phyloP scores from a whole-genome alignment of 805 yeast genomes.

The Saturnispora silvae region DNA sequence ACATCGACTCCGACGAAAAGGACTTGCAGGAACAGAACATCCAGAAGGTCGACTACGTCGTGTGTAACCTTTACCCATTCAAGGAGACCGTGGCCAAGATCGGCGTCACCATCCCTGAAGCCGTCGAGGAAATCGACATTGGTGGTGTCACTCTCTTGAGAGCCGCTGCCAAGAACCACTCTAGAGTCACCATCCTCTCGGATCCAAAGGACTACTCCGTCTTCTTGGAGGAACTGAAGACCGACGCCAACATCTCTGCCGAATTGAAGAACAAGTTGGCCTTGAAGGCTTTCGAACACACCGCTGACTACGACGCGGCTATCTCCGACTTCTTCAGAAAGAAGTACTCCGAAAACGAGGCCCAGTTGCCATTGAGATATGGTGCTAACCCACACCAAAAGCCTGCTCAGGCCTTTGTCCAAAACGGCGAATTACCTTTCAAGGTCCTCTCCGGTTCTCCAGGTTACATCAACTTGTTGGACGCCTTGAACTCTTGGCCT shows the following conservation, averaged over 20 bases:
- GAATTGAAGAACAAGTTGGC: slow-evolving; percentile 77
- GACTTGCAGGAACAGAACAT: slow-evolving; percentile 85
- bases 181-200: slow-evolving; percentile 88
- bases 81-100: slow-evolving; percentile 94
- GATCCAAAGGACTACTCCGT: slow-evolving; percentile 90
- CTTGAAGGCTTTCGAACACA: slow-evolving; percentile 94
- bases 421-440: slow-evolving; percentile 84
- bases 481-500: slow-evolving; percentile 98
- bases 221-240: slow-evolving; percentile 69
- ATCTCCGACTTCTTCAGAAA: slow-evolving; percentile 96
- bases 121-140: slow-evolving; percentile 96
- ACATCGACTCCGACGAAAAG: slow-evolving; percentile 80
- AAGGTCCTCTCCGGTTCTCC: slow-evolving; percentile 92
- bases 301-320: slow-evolving; percentile 94
- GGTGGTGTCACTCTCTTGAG: slow-evolving; percentile 96
- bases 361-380: slow-evolving; percentile 91
- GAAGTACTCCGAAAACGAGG: slow-evolving; percentile 80
- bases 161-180: slow-evolving; percentile 98
- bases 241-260: slow-evolving; percentile 54
- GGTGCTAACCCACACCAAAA: slow-evolving; percentile 99
- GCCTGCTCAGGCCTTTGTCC: slow-evolving; percentile 94
- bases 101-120: slow-evolving; percentile 92
- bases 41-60: slow-evolving; percentile 93
- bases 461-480: slow-evolving; percentile 92
- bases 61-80: slow-evolving; percentile 96